Evolutionary conservation across 106 monocot genomes (phyloP), one percentile per base, ranked within the genome.

Genomic region (Acorus calamus): DNA sequence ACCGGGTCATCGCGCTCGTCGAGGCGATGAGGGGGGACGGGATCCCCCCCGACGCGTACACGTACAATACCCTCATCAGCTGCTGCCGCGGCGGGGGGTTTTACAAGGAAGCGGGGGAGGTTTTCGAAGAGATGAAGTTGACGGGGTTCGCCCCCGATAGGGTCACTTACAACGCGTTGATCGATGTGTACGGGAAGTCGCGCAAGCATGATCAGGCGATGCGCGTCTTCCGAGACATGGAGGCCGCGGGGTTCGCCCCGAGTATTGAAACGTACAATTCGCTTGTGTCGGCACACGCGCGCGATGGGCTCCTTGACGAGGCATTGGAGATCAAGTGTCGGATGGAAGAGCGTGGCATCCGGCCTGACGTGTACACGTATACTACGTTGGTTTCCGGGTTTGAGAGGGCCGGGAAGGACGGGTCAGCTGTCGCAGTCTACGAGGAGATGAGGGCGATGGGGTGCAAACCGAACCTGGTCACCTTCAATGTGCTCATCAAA

Each of bases 131-230:
- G 77, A 98, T 98, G 98, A 98, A 80, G 56, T 59, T 64, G 4
- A 53, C 53, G 52, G 88, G 98, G 2, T 75, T 92, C 42, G 50
- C 7, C 0, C 98, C 98, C 2, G 98, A 98, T 14, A 88, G 84
- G 50, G 92, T 98, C 57, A 98, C 98, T 0, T 98, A 88, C 59
- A 98, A 98, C 63, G 73, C 83, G 6, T 72, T 98, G 11, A 69
- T 98, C 4, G 88, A 98, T 71, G 98, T 98, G 9, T 98, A 83
- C 55, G 98, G 98, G 11, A 98, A 98, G 71, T 88, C 98, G 9
- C 65, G 80, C 63, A 78, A 69, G 79, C 83, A 86, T 47, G 46
- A 70, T 46, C 88, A 98, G 62, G 92, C 98, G 0, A 67, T 81
- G 70, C 71, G 44, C 53, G 68, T 92, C 49, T 58, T 98, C 46